Percentiles rank a stretch among this genome's conserved stretches.
phyloP scores from a whole-genome alignment of 768 basidiomycete genomes.

The Neoboletus magnificus region DNA sequence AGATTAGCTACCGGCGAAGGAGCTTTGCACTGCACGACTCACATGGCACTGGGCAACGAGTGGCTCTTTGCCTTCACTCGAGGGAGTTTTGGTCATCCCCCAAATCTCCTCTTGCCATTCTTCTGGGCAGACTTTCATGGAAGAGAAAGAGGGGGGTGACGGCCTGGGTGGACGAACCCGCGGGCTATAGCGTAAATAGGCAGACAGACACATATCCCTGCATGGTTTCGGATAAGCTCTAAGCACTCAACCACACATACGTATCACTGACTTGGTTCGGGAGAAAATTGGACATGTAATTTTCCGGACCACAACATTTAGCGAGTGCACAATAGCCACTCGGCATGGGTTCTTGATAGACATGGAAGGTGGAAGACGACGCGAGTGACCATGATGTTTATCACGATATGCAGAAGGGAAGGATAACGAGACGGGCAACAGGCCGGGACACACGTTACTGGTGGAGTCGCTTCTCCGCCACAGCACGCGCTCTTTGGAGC shows the following conservation, averaged over 20 bases:
- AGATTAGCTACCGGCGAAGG: neutral
- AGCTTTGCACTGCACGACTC: conserved; percentile 2
- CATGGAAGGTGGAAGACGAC: conserved; percentile 32
- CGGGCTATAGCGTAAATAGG: conserved; percentile 26
- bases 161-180: conserved; percentile 33
- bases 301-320: conserved; percentile 26
- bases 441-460: conserved; percentile 22
- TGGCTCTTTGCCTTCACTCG: conserved; percentile 3
- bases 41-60: conserved; percentile 31
- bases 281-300: conserved; percentile 17
- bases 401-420: conserved; percentile 30
- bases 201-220: conserved; percentile 24
- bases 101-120: conserved; percentile 35
- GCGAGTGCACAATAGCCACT: conserved; percentile 23
- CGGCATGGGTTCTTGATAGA: conserved; percentile 23
- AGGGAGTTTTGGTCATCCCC: conserved; percentile 19
- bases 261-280: conserved; percentile 20
- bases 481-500: conserved; percentile 24
- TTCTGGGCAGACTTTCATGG: conserved; percentile 28
- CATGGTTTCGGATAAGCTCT: conserved; percentile 1
- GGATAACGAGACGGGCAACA: conserved; percentile 29
- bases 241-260: neutral
- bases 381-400: conserved; percentile 13
- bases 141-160: conserved; percentile 21
- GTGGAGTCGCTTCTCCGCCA: conserved; percentile 19